A percentile compares a stretch with the other conserved stretches of the same genome.
phyloP scores from a whole-genome alignment of 2,329 filamentous ascomycete genomes.

The Trichoderma koningii region DNA sequence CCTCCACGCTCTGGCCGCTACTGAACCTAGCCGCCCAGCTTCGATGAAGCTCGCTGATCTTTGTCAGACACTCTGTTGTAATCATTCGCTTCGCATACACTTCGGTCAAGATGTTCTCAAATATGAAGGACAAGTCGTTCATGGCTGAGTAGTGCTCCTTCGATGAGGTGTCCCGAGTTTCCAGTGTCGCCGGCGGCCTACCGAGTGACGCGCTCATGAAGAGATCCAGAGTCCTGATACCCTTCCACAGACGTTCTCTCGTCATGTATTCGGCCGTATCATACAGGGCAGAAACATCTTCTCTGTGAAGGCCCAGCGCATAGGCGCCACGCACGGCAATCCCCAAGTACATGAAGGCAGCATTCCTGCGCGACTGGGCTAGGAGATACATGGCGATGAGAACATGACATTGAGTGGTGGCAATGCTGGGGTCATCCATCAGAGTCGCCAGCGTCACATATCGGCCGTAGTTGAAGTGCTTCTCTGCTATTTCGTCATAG shows the following conservation, averaged over 20 bases:
- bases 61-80: not conserved
- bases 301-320: not conserved
- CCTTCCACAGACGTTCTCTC: not conserved
- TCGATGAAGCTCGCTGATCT: slow-evolving; percentile 4
- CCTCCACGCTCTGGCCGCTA: not conserved
- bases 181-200: not conserved
- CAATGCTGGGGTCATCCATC: slow-evolving; percentile 16
- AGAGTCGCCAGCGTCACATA: slow-evolving; percentile 12
- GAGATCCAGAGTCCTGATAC: not conserved
- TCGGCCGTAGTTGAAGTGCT: slow-evolving; percentile 10
- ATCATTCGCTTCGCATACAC: slow-evolving; percentile 6
- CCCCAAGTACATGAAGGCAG: slow-evolving; percentile 10
- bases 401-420: slow-evolving; percentile 3
- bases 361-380: not conserved
- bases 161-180: not conserved
- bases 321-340: slow-evolving; percentile 10
- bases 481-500: slow-evolving; percentile 2
- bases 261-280: slow-evolving; percentile 1
- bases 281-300: slow-evolving; percentile 4
- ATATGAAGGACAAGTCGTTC: slow-evolving; percentile 3
- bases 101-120: not conserved
- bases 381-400: slow-evolving; percentile 11
- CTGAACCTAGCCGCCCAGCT: not conserved
- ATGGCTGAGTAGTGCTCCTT: slow-evolving; percentile 10
- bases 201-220: not conserved